Base-by-base conservation (phyloP, 805 yeast species). In the Zygotorulaspora danielsina region DNA sequence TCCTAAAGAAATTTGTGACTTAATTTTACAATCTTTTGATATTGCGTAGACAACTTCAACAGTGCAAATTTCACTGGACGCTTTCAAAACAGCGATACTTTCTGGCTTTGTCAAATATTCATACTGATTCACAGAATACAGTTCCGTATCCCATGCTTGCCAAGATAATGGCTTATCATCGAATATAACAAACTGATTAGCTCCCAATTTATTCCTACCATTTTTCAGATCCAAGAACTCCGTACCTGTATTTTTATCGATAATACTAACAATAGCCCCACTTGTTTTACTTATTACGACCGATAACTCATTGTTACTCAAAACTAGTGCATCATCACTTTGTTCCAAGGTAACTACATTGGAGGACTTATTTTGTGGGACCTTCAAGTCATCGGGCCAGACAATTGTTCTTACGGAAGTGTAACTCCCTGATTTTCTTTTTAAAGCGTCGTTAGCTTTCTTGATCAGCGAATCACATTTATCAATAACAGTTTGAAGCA, bases 61-160 rank as follows among this genome's bases (percentile, higher is more conserved):
- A 0, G 88, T 72, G 1, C 83, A 75, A 41, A 77, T 73, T 33
- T 82, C 66, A 21, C 82, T 80, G 0, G 71, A 49, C 0, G 66
- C 64, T 19, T 60, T 63, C 17, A 70, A 67, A 10, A 69, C 60
- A 4, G 48, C 42, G 21, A 68, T 62, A 5, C 54, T 53, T 24
- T 60, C 54, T 7, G 55, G 39, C n/a, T 50, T 48, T 4, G 54
- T 52, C 19, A 81, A 60, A 48, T 78, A 76, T 39, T 67, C 67
- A 56, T 73, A 78, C 55, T 82, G 87, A 52, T 82, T 86, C 41
- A 86, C 73, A 0, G 96, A 84, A 57, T 77, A 93, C 42, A 88
- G 71, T 59, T 90, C 98, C 0, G 97, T 90, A 59, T 90, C 98
- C 98, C 98, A 90, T 1, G 97, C 97, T 32, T 87, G 96, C 79